Conservation (phyloP, 1,284 basidiomycete genomes). For the Cryptococcus sp. region DNA sequence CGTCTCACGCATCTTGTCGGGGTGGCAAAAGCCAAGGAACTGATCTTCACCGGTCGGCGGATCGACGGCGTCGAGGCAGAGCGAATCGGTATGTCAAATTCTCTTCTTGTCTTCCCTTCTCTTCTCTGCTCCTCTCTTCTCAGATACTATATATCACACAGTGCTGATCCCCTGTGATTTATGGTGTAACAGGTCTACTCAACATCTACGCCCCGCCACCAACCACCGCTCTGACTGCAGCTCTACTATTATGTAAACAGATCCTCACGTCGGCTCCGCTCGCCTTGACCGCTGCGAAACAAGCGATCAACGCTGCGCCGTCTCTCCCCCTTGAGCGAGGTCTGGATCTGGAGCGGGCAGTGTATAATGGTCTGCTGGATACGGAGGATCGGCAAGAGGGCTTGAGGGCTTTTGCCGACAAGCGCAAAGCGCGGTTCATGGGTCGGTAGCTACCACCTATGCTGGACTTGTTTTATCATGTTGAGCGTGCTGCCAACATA, state of each 20-base stretch:
- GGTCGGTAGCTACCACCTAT: slow-evolving; percentile 53
- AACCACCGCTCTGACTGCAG: slow-evolving; percentile 32
- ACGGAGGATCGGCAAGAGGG: slow-evolving; percentile 82
- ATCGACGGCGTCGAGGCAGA: slow-evolving; percentile 70
- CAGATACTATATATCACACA: background rate
- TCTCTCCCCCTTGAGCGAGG: slow-evolving; percentile 77
- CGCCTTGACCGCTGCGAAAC: slow-evolving; percentile 84
- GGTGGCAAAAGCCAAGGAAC: slow-evolving; percentile 78
- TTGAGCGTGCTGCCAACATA: too few relatives aligned
- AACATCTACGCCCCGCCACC: slow-evolving; percentile 59
- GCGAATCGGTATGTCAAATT: slow-evolving; percentile 64
- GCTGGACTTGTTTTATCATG: background rate
- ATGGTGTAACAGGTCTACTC: slow-evolving; percentile 49
- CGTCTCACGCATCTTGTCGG: slow-evolving; percentile 80
- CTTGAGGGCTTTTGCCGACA: slow-evolving; percentile 84
- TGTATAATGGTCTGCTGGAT: slow-evolving; percentile 79
- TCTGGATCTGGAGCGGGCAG: slow-evolving; percentile 82
- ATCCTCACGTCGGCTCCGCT: slow-evolving; percentile 66
- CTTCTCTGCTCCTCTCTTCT: background rate
- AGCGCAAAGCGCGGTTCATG: slow-evolving; percentile 76
- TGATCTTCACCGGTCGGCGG: slow-evolving; percentile 76
- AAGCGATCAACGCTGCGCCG: slow-evolving; percentile 77
- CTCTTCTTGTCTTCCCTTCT: background rate
- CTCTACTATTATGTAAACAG: slow-evolving; percentile 33
- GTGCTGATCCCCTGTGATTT: background rate